These are phyloP conservation scores for Xylariales sp. DNA, from an alignment of 2,329 filamentous ascomycete species.

Conservation along the genomic window DNA sequence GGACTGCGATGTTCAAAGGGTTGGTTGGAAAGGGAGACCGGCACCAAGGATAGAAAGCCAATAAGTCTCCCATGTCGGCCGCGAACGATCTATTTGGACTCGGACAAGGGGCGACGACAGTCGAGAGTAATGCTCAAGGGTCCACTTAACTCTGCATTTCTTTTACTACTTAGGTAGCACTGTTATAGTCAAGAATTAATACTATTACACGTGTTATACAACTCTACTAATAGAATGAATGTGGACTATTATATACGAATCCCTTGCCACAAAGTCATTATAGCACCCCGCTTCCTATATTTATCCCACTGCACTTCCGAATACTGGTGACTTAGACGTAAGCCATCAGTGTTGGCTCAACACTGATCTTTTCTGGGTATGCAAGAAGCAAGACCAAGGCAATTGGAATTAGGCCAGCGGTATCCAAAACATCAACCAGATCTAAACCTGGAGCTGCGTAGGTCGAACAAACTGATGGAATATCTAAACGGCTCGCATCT, in stretches of 20 bases:
- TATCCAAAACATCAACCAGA: slow-evolving; percentile 6
- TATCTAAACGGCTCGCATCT: slow-evolving; percentile 1
- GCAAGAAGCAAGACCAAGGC: background rate
- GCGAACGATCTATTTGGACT: background rate
- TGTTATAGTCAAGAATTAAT: too few species aligned
- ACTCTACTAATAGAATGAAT: too few species aligned
- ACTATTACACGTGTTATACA: background rate
- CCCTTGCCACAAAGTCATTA: too few species aligned
- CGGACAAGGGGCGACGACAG: too few species aligned
- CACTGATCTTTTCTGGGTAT: slow-evolving; percentile 4
- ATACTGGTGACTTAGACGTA: too few species aligned
- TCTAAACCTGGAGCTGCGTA: slow-evolving; percentile 5
- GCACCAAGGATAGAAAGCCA: background rate
- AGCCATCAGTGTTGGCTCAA: slow-evolving; percentile 3
- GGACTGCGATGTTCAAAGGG: slow-evolving; percentile 2
- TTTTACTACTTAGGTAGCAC: too few species aligned
- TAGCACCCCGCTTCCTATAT: too few species aligned
- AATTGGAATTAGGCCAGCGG: slow-evolving; percentile 5
- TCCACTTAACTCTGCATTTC: too few species aligned
- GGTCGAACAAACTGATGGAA: background rate
- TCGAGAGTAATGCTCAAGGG: too few species aligned
- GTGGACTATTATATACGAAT: too few species aligned
- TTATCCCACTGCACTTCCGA: too few species aligned
- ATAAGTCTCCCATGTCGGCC: background rate
- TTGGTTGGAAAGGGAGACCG: background rate